A percentile compares a stretch with the other conserved stretches of the same genome.
phyloP scores from a whole-genome alignment of 768 basidiomycete genomes.

The Auricularia sp. region DNA sequence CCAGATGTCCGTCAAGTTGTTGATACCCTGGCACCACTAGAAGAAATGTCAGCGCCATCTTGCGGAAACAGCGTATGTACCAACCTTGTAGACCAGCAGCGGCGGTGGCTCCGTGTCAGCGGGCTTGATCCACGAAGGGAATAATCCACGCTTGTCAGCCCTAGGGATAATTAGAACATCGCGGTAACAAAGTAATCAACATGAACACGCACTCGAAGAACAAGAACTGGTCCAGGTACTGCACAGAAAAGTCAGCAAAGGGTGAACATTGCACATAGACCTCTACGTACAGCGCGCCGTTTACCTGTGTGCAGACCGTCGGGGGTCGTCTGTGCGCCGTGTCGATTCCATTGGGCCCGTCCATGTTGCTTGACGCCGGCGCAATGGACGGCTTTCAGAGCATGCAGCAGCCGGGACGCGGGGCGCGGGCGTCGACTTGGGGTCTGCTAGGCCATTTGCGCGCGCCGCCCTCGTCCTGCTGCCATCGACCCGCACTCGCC shows the following conservation, averaged over 20 bases:
- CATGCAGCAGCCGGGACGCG: too few species aligned
- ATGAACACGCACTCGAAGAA: constrained; percentile 68
- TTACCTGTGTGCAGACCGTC: too few species aligned
- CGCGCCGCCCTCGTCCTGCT: too few species aligned
- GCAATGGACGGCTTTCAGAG: too few species aligned
- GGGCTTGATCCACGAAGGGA: constrained; percentile 99
- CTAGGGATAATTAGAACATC: constrained; percentile 17
- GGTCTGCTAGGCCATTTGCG: too few species aligned
- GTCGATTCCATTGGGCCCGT: too few species aligned
- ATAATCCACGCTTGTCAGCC: constrained; percentile 93
- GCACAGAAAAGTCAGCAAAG: constrained; percentile 10
- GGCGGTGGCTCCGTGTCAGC: constrained; percentile 96
- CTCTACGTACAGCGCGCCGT: constrained; percentile 59
- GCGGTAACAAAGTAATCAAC: neutral
- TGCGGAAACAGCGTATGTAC: constrained; percentile 16
- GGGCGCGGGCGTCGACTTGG: too few species aligned
- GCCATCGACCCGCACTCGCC: too few species aligned
- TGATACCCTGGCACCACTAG: constrained; percentile 95
- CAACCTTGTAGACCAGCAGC: constrained; percentile 78
- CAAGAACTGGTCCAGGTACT: constrained; percentile 96
- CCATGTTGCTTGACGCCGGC: too few species aligned
- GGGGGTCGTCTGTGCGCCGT: too few species aligned
- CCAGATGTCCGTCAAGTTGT: constrained; percentile 97
- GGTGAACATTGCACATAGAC: neutral
- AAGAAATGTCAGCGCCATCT: constrained; percentile 9